These are phyloP conservation scores for Ganoderma leucocontextum DNA, from an alignment of 1,284 basidiomycete genomes.

Conservation along the genomic window DNA sequence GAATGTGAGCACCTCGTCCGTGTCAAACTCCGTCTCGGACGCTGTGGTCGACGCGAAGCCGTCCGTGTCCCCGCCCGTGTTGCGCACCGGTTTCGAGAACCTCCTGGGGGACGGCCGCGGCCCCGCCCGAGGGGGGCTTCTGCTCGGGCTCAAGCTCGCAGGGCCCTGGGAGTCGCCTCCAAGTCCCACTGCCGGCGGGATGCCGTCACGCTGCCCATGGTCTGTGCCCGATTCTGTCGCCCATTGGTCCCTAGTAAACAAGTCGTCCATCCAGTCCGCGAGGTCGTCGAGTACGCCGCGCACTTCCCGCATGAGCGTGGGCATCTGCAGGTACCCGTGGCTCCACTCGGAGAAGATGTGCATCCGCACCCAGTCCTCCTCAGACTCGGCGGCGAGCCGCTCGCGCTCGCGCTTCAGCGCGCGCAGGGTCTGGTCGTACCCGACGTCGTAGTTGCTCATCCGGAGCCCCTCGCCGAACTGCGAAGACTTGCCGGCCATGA, in stretches of 20 bases:
- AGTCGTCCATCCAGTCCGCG: slow-evolving; percentile 91
- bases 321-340: slow-evolving; percentile 97
- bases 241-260: slow-evolving; percentile 58
- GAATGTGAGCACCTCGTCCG: slow-evolving; percentile 77
- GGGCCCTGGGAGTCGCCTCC: slow-evolving; percentile 11
- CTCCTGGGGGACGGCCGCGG: slow-evolving; percentile 2
- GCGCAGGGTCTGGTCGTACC: slow-evolving; percentile 46
- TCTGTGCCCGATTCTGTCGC: neutral
- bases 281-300: slow-evolving; percentile 85
- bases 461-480: slow-evolving; percentile 63
- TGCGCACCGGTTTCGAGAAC: slow-evolving; percentile 9
- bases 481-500: slow-evolving; percentile 63
- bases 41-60: slow-evolving; percentile 39
- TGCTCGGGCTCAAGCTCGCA: slow-evolving; percentile 2
- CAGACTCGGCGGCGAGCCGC: slow-evolving; percentile 70
- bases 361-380: slow-evolving; percentile 96
- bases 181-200: slow-evolving; percentile 13
- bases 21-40: slow-evolving; percentile 49
- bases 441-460: slow-evolving; percentile 47
- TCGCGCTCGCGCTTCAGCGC: slow-evolving; percentile 65
- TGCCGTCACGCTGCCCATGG: slow-evolving; percentile 17
- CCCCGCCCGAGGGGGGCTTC: neutral
- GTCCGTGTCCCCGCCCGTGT: slow-evolving; percentile 6
- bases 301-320: slow-evolving; percentile 85
- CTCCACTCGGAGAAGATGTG: slow-evolving; percentile 92